Evolutionary conservation across 2,329 filamentous ascomycete species (phyloP), one percentile per base, ranked within the genome.

Genomic region (Nothophaeocryptopus gaeumannii): DNA sequence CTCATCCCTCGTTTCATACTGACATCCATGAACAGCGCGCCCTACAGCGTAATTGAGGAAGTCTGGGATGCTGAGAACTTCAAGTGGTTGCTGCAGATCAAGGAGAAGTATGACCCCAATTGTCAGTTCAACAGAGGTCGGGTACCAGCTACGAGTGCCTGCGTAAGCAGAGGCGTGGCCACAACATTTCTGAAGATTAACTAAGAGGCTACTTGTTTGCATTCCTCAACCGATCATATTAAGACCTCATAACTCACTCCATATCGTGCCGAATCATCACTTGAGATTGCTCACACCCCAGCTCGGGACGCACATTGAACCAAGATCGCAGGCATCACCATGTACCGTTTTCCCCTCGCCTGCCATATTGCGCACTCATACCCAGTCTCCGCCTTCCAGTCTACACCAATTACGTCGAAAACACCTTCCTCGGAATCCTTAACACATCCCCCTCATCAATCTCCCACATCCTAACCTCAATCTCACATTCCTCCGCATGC

Each of bases 381-480:
- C 20, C 20, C 20, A 26, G 7, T 26, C 20, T 26, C 20, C 20
- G 7, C 20, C 4, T 26, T 7, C 7, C 20, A 7, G 7, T 4
- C 20, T 7, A 26, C 20, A 3, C 20, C 3, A 4, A 3, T 7
- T 26, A 26, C 20, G 7, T 7, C 7, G 20, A 26, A 26, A 26
- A 26, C 20, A 26, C 7, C 20, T 26, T 20, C 20, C 36, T 38
- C 13, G 13, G 13, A n/a, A 38, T 26, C n/a, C 31, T 45, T 11
- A 45, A 5, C 4, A 45, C 41, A 35, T 45, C 26, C 30, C 15
- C 33, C 32, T 45, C 41, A 10, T 45, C 41, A 20, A 45, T 12
- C 32, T 45, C 41, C 16, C 26, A n/a, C 14, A 45, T 45, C 32
- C 41, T 33, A 35, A 45, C 13, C 32, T 45, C 41, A 20, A 45